Evolutionary conservation across 768 basidiomycete species (phyloP), one percentile per base, ranked within the genome.

Genomic region (Podaxis sp.): DNA sequence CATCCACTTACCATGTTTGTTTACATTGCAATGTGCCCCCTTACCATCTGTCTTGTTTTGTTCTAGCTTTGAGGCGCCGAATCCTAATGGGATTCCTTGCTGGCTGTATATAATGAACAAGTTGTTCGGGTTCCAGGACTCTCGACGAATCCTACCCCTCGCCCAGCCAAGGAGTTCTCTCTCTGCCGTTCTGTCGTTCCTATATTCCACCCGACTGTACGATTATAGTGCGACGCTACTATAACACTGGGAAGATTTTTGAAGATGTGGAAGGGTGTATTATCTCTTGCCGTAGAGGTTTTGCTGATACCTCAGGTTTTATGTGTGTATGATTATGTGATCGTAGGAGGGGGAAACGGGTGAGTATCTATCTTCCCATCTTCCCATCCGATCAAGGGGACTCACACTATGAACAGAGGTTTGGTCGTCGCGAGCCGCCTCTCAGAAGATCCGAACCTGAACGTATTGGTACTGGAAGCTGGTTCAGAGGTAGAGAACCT

Each of bases 391-490:
- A n/a, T 1, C 47, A 21, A 42, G 47, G 48, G 27, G 25, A n/a
- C 38, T 61, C 23, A 13, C 18, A 6, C 25, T 46, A 18, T 25
- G 7, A 6, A 21, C 53, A 73, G 71, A 14, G 76, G 76, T 2
- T 61, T 74, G 9, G 69, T 74, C 0, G 68, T 77, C 16, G 75
- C 76, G 0, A 73, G 62, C 56, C 71, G 76, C 7, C 69, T 77
- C 4, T 67, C 70, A 1, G 75, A 77, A 57, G 66, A 74, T 61
- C 60, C 62, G 6, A 46, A 55, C 9, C 58, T 72, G 32, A 72
- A 65, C 0, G 74, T 77, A 1, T 66, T 67, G 7, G 68, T 77
- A 11, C 40, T 77, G 2, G 76, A 77, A 64, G 79, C 79, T 0
- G 81, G 81, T 0, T 63, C 68, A 9, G 68, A 73, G 52, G 72